Percentiles rank a stretch among this genome's conserved stretches.
These are phyloP conservation scores for Arachnopeziza araneosa DNA, from an alignment of 2,329 filamentous ascomycete species.

Conservation along the genomic window DNA sequence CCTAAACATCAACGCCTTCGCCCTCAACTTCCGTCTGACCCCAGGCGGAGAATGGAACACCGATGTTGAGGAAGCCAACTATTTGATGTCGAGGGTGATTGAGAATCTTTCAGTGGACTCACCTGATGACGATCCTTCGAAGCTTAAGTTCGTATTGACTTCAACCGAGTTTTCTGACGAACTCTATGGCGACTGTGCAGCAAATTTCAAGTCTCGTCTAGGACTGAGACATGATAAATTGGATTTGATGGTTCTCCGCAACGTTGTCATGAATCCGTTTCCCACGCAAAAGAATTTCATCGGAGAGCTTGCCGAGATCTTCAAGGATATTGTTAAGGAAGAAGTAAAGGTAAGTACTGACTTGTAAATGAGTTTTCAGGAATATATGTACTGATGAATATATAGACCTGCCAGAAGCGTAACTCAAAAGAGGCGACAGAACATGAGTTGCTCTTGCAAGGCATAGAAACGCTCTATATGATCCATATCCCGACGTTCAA, in stretches of 20 bases:
- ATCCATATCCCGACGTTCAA: conserved; percentile 1
- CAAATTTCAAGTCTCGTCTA: conserved; percentile 5
- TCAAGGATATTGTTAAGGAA: neutral
- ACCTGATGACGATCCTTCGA: neutral
- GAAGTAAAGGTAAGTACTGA: neutral
- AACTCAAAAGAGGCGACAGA: neutral
- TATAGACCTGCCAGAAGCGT: conserved; percentile 1
- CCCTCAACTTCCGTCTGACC: conserved; percentile 1
- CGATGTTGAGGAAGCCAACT: conserved; percentile 3
- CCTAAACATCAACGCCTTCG: conserved; percentile 3
- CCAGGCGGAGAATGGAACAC: conserved; percentile 2
- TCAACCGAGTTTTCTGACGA: conserved; percentile 2
- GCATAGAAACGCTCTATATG: neutral
- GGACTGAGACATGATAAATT: conserved; percentile 1
- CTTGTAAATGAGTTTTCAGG: neutral
- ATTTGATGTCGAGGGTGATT: conserved; percentile 1
- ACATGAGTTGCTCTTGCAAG: conserved; percentile 1
- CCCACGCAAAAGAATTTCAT: conserved; percentile 1
- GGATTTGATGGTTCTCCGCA: conserved; percentile 2
- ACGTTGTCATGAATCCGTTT: conserved; percentile 6
- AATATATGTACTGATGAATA: neutral
- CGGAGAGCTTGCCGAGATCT: neutral
- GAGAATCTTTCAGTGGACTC: conserved; percentile 4
- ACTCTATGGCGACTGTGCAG: conserved; percentile 1
- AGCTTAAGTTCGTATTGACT: neutral